Evolutionary conservation across 1,284 basidiomycete species (phyloP).

Genomic region (Trichosporon sp.): DNA sequence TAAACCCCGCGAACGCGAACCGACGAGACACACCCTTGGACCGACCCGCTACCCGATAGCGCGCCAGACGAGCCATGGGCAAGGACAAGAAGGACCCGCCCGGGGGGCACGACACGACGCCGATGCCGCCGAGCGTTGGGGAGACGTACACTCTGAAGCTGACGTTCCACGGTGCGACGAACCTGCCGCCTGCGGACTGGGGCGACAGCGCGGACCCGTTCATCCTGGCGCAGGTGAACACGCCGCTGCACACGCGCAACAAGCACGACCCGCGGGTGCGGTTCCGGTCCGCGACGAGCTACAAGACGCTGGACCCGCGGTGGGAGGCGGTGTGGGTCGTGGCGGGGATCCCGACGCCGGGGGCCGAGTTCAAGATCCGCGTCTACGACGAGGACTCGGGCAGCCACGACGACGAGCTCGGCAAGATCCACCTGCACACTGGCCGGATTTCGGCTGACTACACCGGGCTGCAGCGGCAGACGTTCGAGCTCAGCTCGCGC

Average conservation of each 20-base stretch:
- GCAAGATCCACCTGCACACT: slow-evolving; percentile 39
- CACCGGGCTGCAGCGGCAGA: slow-evolving; percentile 1
- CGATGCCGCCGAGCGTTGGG: slow-evolving; percentile 11
- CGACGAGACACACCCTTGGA: no score
- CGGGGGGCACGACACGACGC: slow-evolving; percentile 11
- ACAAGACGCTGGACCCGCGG: slow-evolving; percentile 47
- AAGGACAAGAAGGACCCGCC: slow-evolving; percentile 12
- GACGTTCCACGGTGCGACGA: slow-evolving; percentile 49
- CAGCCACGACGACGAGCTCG: slow-evolving; percentile 53
- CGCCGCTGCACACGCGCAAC: slow-evolving; percentile 7
- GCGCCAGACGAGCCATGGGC: not conserved
- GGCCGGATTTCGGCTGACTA: slow-evolving; percentile 33
- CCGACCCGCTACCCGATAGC: not conserved
- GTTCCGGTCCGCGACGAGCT: slow-evolving; percentile 51
- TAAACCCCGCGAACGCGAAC: no score
- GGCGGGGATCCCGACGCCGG: slow-evolving; percentile 49
- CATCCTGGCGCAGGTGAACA: slow-evolving; percentile 41
- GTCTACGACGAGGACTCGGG: slow-evolving; percentile 53
- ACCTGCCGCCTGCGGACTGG: slow-evolving; percentile 52
- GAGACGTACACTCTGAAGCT: slow-evolving; percentile 51
- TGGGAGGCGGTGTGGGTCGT: slow-evolving; percentile 53
- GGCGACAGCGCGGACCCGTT: slow-evolving; percentile 51
- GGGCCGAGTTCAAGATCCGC: slow-evolving; percentile 39
- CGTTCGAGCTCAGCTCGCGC: slow-evolving; percentile 46
- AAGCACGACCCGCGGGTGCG: slow-evolving; percentile 42